phyloP scores from a whole-genome alignment of 208 protist genomes.

The Leishmania gerbilli region DNA sequence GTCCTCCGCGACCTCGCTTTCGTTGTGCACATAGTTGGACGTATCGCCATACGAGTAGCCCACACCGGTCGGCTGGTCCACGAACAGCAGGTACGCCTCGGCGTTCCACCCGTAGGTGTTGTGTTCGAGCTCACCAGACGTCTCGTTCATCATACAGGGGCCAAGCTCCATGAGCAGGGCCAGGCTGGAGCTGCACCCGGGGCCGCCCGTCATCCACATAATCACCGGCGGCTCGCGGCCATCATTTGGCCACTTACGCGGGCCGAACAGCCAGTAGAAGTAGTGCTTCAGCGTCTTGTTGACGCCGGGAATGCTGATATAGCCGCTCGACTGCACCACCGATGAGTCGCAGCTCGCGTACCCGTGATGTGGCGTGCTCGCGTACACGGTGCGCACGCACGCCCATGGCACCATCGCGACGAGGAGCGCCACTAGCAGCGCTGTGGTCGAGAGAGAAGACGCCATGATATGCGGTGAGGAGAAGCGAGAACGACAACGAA shows the following conservation, averaged over 20 bases:
- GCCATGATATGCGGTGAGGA: not conserved
- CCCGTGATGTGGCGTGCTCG: not conserved
- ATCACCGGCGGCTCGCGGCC: conserved; percentile 63
- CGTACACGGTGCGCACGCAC: not conserved
- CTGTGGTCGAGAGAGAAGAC: not conserved
- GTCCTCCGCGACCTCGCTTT: conserved; percentile 76
- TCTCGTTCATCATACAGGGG: conserved; percentile 75
- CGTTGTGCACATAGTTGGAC: conserved; percentile 66
- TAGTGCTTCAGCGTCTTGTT: conserved; percentile 50
- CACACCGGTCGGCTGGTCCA: conserved; percentile 90
- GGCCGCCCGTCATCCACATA: conserved; percentile 92
- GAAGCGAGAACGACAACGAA: not conserved
- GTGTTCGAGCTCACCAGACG: conserved; percentile 38
- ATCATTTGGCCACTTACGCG: conserved; percentile 41
- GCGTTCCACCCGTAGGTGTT: conserved; percentile 87
- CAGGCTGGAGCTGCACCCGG: conserved; percentile 81
- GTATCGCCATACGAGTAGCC: conserved; percentile 81
- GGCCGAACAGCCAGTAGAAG: conserved; percentile 93
- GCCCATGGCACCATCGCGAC: not conserved
- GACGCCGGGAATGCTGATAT: conserved; percentile 67
- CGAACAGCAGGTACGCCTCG: conserved; percentile 85
- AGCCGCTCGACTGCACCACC: conserved; percentile 74
- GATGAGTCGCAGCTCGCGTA: conserved; percentile 2
- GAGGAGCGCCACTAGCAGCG: not conserved
- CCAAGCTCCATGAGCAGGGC: conserved; percentile 80